Percentiles rank a stretch among this genome's conserved stretches.
Evolutionary conservation across 805 yeast species (phyloP).

Genomic region (Pichia exigua): DNA sequence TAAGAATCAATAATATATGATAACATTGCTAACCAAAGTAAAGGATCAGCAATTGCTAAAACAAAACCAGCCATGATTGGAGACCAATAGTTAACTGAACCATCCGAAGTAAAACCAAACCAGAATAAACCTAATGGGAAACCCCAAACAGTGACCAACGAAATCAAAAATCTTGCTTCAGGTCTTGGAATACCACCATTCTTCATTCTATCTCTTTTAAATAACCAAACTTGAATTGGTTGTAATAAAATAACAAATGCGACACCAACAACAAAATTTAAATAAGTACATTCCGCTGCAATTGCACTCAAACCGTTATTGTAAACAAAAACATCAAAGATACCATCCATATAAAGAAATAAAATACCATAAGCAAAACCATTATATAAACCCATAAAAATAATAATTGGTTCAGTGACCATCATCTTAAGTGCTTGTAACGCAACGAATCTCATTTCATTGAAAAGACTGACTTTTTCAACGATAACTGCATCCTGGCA

Average conservation of each 20-base stretch:
- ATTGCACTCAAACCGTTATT: slow-evolving; percentile 27
- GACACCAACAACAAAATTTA: slow-evolving; percentile 31
- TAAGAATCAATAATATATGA: slow-evolving; percentile 29
- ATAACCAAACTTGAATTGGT: slow-evolving; percentile 28
- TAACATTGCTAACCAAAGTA: slow-evolving; percentile 31
- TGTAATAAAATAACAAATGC: slow-evolving; percentile 21
- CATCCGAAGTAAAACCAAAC: slow-evolving; percentile 30
- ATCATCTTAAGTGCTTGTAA: slow-evolving; percentile 29
- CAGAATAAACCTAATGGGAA: slow-evolving; percentile 30
- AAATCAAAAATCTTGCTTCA: slow-evolving; percentile 28
- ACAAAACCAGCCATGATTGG: slow-evolving; percentile 29
- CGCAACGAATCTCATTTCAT: slow-evolving; percentile 24
- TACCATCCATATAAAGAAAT: slow-evolving; percentile 31
- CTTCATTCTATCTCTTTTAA: slow-evolving; percentile 23
- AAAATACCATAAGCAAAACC: slow-evolving; percentile 31
- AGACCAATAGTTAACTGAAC: slow-evolving; percentile 28
- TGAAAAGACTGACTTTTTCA: slow-evolving; percentile 19
- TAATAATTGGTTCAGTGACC: slow-evolving; percentile 30
- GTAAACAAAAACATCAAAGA: slow-evolving; percentile 28
- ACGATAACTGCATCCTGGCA: slow-evolving; percentile 19
- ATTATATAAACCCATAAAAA: slow-evolving; percentile 29
- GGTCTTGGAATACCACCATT: slow-evolving; percentile 30
- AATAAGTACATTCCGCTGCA: slow-evolving; percentile 28
- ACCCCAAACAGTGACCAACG: slow-evolving; percentile 30
- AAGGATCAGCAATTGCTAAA: slow-evolving; percentile 28